Conservation (phyloP, 495 filamentous ascomycete genomes). For the Penicillium cataractarum region DNA sequence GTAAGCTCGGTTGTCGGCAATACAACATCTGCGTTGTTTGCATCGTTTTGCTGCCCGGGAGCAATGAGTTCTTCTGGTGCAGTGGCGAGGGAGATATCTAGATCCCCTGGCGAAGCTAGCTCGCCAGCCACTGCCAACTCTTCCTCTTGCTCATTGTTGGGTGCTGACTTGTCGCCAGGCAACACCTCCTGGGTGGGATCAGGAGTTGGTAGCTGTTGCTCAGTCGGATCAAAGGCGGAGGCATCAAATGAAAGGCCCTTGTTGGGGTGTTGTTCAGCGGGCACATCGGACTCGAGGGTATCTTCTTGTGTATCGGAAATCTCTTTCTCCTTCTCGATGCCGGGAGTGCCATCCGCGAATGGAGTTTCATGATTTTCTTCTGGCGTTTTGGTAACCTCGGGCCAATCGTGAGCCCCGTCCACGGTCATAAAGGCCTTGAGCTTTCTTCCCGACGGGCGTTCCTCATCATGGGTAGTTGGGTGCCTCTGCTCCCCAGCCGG, state of each 20-base stretch:
- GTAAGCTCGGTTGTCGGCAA: constrained; percentile 7
- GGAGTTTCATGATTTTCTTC: background rate
- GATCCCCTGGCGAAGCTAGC: background rate
- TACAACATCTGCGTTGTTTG: constrained; percentile 8
- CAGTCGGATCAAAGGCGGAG: background rate
- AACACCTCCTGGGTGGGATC: constrained; percentile 28
- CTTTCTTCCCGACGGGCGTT: background rate
- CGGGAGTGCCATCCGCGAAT: background rate
- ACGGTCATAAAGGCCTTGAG: background rate
- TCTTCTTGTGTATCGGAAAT: background rate
- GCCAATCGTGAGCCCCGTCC: constrained; percentile 3
- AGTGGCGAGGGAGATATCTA: background rate
- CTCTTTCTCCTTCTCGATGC: background rate
- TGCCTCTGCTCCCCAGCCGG: background rate
- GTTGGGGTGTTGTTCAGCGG: background rate
- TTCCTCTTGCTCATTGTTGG: constrained; percentile 2
- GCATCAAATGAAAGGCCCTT: background rate
- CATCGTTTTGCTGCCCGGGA: background rate
- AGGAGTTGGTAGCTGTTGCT: constrained; percentile 27
- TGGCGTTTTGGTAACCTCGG: background rate
- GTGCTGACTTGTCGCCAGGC: background rate
- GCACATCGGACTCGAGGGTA: background rate
- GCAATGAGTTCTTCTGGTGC: background rate
- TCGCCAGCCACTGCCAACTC: constrained; percentile 6
- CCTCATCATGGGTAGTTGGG: background rate